Base-by-base conservation (phyloP, 2,329 filamentous ascomycete genomes). In the Talaromyces pinophilus region DNA sequence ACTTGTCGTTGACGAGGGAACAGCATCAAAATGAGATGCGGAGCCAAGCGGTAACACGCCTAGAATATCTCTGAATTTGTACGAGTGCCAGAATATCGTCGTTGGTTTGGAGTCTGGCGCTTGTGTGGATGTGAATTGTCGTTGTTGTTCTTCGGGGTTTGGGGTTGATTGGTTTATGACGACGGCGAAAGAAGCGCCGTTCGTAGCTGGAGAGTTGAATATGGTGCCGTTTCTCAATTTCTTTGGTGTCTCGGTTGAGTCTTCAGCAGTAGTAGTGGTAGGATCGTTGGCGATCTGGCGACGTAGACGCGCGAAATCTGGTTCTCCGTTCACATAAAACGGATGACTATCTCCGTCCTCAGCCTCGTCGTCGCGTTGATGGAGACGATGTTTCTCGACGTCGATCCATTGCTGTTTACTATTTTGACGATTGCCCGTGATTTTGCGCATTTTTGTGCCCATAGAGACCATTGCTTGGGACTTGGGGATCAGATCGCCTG, bases 31-130 rank as follows among this genome's bases (percentile, higher is more conserved):
- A 35, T 55, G 52, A 19, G 52, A 70, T 50, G 68, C 44, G 30
- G 71, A 62, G 44, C 80, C 82, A 38, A 90, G 78, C 19, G 86
- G 84, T 22, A 88, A 83, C 54, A 90, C 84, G 5, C 93, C 95
- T 68, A 99, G 83, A 71, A 99, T 93, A n/a, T 93, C 92, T 67
- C 93, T 86, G 79, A 98, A 99, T 79, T 96, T 96, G 83, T 91
- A 93, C 5, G 93, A 96, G 75, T 89, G 87, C 92, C 93, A 98
- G 30, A 64, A 67, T 46, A 67, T 61, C 3, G 63, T 38, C 6
- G 46, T 33, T 33, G 42, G n/a, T 57, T 38, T 38, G n/a, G 54
- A 22, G 5, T 40, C 33, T 55, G 30, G 19, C 55, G 40, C 33
- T 40, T 55, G 28, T 19, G 15, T 25, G 22, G 19, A 22, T 15